A percentile compares a stretch with the other conserved stretches of the same genome.
Conservation (phyloP, 768 basidiomycete genomes). For the Atractiella rhizophila region DNA sequence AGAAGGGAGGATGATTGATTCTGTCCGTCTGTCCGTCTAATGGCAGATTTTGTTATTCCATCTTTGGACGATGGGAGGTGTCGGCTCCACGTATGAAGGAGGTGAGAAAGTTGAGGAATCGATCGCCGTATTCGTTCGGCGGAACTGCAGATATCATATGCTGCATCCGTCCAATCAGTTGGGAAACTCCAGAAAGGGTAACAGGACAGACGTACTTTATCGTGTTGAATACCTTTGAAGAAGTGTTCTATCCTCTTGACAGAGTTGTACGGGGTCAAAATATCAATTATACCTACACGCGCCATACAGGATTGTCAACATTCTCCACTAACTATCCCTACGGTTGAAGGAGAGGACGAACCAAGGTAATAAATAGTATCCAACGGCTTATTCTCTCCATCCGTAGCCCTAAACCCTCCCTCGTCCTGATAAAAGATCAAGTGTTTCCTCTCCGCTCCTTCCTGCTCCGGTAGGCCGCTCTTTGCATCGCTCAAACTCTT, state of each 20-base stretch:
- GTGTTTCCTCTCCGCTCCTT: constrained; percentile 36
- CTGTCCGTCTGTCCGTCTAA: too few species aligned
- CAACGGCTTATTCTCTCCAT: constrained; percentile 48
- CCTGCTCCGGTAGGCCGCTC: constrained; percentile 36
- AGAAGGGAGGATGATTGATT: too few species aligned
- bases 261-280: constrained; percentile 60
- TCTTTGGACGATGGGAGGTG: constrained; percentile 27
- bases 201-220: constrained; percentile 41
- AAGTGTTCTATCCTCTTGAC: constrained; percentile 63
- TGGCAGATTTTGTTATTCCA: constrained; percentile 3
- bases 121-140: constrained; percentile 58
- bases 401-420: constrained; percentile 68
- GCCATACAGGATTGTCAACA: neutral
- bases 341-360: neutral
- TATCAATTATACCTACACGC: constrained; percentile 64
- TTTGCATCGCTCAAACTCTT: constrained; percentile 31
- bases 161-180: constrained; percentile 30
- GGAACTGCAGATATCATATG: constrained; percentile 87
- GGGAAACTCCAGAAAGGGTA: neutral
- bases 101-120: constrained; percentile 34
- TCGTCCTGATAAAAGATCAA: constrained; percentile 95
- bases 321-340: too few species aligned
- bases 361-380: constrained; percentile 28
- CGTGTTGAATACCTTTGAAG: constrained; percentile 72
- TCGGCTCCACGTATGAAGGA: constrained; percentile 47